Evolutionary conservation across 768 basidiomycete genomes (phyloP).

Genomic region (Russula sp.): DNA sequence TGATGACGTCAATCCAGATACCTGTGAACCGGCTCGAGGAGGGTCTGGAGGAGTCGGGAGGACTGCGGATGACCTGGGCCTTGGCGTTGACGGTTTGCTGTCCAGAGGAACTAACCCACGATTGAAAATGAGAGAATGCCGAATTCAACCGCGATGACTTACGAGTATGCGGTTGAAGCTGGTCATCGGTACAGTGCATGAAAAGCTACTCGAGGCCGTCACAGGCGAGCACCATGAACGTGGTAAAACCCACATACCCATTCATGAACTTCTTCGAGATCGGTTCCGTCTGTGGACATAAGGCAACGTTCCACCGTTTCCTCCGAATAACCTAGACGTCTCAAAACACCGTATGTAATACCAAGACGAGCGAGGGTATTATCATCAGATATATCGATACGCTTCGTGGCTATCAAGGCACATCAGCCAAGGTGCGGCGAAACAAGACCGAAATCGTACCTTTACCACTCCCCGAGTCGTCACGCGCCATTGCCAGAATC

Average conservation of each 20-base stretch:
- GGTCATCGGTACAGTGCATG: constrained; percentile 55
- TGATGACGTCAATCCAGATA: neutral
- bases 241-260: constrained; percentile 55
- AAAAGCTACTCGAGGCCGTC: constrained; percentile 45
- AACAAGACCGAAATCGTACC: neutral
- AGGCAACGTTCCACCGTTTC: constrained; percentile 68
- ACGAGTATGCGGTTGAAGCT: constrained; percentile 42
- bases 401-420: constrained; percentile 30
- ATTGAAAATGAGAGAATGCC: neutral
- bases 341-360: constrained; percentile 73
- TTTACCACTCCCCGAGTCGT: constrained; percentile 38
- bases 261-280: constrained; percentile 84
- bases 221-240: neutral
- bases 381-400: constrained; percentile 56
- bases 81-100: constrained; percentile 4
- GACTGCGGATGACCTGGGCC: neutral
- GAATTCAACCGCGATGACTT: constrained; percentile 12
- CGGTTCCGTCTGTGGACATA: constrained; percentile 51
- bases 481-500: constrained; percentile 39
- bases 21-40: neutral
- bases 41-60: neutral
- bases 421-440: neutral
- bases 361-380: constrained; percentile 66
- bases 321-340: constrained; percentile 71
- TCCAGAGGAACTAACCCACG: neutral